These are phyloP conservation scores for Coemansia sp. DNA, from an alignment of 371 early-diverging fungal species.

Conservation along the genomic window DNA sequence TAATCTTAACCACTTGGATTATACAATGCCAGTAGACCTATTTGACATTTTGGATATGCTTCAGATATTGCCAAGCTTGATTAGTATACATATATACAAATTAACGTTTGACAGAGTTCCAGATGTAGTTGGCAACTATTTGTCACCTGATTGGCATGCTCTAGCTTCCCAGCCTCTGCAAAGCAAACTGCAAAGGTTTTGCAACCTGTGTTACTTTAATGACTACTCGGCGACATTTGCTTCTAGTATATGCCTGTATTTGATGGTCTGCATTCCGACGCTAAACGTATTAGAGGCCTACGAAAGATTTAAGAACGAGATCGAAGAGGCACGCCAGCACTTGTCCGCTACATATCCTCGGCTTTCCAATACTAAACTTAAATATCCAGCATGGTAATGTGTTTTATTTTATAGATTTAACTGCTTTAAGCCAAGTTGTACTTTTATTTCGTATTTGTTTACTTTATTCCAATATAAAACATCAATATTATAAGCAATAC, in stretches of 20 bases:
- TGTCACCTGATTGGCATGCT: not conserved
- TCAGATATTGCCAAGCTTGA: not conserved
- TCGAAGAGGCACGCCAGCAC: not conserved
- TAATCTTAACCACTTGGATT: not conserved
- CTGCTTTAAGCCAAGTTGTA: not conserved
- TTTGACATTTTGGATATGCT: not conserved
- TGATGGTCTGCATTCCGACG: not conserved
- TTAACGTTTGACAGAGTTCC: not conserved
- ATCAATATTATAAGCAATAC: not conserved
- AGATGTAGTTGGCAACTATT: not conserved
- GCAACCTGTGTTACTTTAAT: not conserved
- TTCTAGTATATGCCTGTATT: not conserved
- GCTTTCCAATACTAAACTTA: not conserved
- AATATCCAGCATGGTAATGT: not conserved
- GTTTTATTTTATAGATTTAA: not conserved
- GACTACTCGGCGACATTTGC: not conserved
- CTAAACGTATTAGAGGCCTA: not conserved
- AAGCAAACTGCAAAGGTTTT: not conserved
- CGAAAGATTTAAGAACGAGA: not conserved
- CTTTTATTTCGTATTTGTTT: not conserved
- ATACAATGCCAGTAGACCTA: not conserved
- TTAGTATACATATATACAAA: not conserved
- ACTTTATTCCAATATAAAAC: not conserved
- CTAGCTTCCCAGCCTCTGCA: not conserved
- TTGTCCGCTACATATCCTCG: not conserved